Conservation (phyloP, 2,329 filamentous ascomycete genomes). For the Clarireedia paspali region DNA sequence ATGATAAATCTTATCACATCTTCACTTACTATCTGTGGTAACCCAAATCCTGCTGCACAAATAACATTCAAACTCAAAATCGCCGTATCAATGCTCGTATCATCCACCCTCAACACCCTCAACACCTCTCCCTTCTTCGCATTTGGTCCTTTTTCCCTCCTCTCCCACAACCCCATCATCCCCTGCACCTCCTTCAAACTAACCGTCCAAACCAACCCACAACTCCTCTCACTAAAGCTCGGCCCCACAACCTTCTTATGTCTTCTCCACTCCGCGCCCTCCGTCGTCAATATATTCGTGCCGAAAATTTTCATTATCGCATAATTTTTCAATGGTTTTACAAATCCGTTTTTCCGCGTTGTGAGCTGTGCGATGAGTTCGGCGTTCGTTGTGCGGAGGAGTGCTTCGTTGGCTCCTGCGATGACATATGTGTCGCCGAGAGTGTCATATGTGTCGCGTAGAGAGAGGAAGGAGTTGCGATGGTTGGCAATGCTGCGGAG, state of each 20-base stretch:
- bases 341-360: conserved; percentile 23
- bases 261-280: conserved; percentile 28
- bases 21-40: conserved; percentile 25
- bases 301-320: conserved; percentile 28
- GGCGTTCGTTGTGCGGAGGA: conserved; percentile 24
- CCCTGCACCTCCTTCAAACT: conserved; percentile 38
- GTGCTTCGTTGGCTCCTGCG: conserved; percentile 15
- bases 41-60: conserved; percentile 43
- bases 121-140: neutral
- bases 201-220: conserved; percentile 35
- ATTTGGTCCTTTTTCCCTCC: conserved; percentile 15
- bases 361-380: conserved; percentile 24
- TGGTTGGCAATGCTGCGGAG: conserved; percentile 13
- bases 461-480: conserved; percentile 13
- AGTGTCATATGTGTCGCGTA: conserved; percentile 9
- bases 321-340: conserved; percentile 26
- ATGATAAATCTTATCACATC: no score
- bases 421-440: conserved; percentile 25
- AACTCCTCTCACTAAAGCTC: conserved; percentile 38
- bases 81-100: conserved; percentile 39
- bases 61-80: conserved; percentile 45
- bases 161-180: conserved; percentile 34
- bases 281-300: conserved; percentile 25
- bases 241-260: conserved; percentile 28
- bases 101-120: conserved; percentile 28